Conservation (phyloP, 805 yeast genomes). For the Jamesozyma spencerorum region DNA sequence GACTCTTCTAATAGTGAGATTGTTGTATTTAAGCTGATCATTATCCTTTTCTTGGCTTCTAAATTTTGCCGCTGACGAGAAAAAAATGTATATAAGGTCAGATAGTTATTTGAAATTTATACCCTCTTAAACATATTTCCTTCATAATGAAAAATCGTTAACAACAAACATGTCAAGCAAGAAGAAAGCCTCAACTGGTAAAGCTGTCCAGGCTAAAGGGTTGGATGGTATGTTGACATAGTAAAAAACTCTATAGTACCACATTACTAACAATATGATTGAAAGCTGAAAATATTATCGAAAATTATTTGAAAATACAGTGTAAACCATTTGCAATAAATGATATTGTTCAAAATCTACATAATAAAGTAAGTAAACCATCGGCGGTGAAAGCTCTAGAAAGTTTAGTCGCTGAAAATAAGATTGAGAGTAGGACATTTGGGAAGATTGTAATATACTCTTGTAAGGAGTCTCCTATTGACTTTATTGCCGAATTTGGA, state of each 20-base stretch:
- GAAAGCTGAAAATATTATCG: constrained; percentile 29
- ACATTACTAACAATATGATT: neutral
- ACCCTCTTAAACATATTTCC: too few species aligned
- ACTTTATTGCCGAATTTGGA: constrained; percentile 6
- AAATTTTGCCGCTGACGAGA: too few species aligned
- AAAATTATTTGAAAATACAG: constrained; percentile 34
- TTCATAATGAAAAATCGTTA: too few species aligned
- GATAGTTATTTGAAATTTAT: too few species aligned
- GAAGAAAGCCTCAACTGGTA: neutral
- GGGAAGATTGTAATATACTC: constrained; percentile 39
- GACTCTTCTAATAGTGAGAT: too few species aligned
- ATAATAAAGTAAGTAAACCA: constrained; percentile 32
- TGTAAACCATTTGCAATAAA: constrained; percentile 41
- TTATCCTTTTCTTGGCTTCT: too few species aligned
- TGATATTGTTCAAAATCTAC: constrained; percentile 39
- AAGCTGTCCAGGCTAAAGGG: constrained; percentile 1
- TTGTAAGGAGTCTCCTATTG: constrained; percentile 28
- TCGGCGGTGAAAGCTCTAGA: constrained; percentile 33
- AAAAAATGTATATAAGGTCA: too few species aligned
- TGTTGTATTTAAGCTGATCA: too few species aligned
- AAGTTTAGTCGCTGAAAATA: constrained; percentile 26
- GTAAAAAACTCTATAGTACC: neutral
- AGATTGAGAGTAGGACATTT: constrained; percentile 33
- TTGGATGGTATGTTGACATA: neutral
- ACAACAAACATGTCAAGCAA: constrained; percentile 5